Evolutionary conservation across 2,329 filamentous ascomycete species (phyloP).

Genomic region (Ophiostoma perfectum): DNA sequence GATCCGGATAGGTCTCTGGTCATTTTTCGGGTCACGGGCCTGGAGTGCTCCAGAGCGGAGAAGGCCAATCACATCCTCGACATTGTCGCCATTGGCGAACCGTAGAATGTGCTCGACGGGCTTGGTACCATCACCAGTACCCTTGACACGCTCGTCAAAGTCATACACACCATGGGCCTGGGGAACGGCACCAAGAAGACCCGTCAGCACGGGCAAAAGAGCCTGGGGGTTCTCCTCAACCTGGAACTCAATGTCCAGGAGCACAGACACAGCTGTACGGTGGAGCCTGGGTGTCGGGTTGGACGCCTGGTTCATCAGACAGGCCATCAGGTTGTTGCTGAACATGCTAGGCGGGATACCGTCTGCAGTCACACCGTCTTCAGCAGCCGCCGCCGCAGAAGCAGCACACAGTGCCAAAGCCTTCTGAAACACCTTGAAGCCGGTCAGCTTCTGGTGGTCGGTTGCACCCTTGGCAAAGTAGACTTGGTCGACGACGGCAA

Average conservation of each 20-base stretch:
- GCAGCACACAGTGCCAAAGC: conserved; percentile 53
- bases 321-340: conserved; percentile 75
- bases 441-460: conserved; percentile 84
- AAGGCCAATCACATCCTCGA: conserved; percentile 47
- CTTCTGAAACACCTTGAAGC: conserved; percentile 80
- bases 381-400: conserved; percentile 32
- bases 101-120: conserved; percentile 71
- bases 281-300: conserved; percentile 74
- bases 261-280: conserved; percentile 67
- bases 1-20: conserved; percentile 43
- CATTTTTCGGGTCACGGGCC: conserved; percentile 31
- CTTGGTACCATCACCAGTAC: conserved; percentile 50
- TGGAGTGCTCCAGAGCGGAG: conserved; percentile 38
- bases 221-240: conserved; percentile 57
- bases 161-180: conserved; percentile 62
- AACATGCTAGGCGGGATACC: conserved; percentile 59
- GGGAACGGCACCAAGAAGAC: conserved; percentile 52
- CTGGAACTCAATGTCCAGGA: conserved; percentile 64
- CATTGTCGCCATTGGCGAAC: conserved; percentile 51
- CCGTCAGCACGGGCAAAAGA: conserved; percentile 56
- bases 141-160: conserved; percentile 78
- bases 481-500: conserved; percentile 69
- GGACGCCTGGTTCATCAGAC: conserved; percentile 75
- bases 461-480: conserved; percentile 78
- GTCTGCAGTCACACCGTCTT: conserved; percentile 2